Conservation (phyloP, 495 filamentous ascomycete species). For the Coniosporium apollinis region DNA sequence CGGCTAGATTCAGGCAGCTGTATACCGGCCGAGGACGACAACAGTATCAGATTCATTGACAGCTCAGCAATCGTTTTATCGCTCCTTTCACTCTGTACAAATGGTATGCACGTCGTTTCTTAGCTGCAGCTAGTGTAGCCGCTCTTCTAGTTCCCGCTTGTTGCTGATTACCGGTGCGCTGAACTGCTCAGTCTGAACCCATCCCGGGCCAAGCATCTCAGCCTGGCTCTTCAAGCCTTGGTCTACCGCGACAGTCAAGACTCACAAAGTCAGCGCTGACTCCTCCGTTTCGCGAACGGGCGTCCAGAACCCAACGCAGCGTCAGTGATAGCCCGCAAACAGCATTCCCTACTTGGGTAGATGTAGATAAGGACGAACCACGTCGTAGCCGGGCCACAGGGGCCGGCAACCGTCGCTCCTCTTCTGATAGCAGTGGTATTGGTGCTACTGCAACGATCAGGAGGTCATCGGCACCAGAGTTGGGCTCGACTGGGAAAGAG, state of each 20-base stretch:
- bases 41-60: not conserved
- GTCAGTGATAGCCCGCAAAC: not conserved
- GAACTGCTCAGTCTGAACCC: not conserved
- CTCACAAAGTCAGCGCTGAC: not conserved
- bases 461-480: not conserved
- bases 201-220: not conserved
- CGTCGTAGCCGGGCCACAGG: not conserved
- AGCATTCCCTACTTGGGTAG: constrained; percentile 7
- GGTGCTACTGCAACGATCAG: not conserved
- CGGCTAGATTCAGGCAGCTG: not conserved
- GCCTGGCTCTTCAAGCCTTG: not conserved
- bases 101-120: not conserved
- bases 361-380: constrained; percentile 10
- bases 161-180: not conserved
- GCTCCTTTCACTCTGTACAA: not conserved
- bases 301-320: not conserved
- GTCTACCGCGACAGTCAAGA: not conserved
- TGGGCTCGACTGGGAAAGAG: constrained; percentile 3
- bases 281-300: not conserved
- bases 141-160: not conserved
- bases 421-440: not conserved
- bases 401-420: not conserved
- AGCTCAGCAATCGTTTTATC: not conserved
- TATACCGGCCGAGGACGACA: not conserved
- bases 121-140: not conserved